Conservation (phyloP, 306 rosid species). For the Prinsepia uniflora region DNA sequence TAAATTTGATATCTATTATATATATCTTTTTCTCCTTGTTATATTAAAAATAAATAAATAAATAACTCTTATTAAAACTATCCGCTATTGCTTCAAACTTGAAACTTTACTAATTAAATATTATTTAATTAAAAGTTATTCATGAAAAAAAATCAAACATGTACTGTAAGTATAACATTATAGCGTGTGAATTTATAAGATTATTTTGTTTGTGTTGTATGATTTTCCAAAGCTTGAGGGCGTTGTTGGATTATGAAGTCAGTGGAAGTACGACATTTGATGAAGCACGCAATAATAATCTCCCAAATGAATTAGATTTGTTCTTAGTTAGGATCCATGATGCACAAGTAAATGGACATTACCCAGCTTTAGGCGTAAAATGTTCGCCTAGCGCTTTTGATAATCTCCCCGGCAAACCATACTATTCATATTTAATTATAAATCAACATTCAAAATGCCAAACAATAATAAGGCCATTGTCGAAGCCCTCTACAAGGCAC, state of each 20-base stretch:
- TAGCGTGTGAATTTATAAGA: too few species aligned
- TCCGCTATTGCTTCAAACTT: too few species aligned
- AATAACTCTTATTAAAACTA: too few species aligned
- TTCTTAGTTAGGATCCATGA: background rate
- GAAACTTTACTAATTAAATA: too few species aligned
- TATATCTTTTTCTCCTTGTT: too few species aligned
- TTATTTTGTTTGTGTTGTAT: background rate
- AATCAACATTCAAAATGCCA: slow-evolving; percentile 7
- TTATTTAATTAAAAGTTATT: too few species aligned
- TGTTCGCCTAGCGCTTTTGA: background rate
- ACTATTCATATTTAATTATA: too few species aligned
- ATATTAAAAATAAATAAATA: too few species aligned
- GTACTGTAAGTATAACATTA: too few species aligned
- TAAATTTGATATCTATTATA: too few species aligned
- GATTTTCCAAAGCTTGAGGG: background rate
- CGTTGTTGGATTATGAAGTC: background rate
- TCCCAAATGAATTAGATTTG: background rate
- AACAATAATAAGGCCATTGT: slow-evolving; percentile 40
- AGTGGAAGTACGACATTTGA: background rate
- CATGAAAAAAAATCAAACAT: too few species aligned
- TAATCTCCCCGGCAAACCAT: background rate
- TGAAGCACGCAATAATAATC: background rate
- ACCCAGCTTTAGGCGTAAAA: too few species aligned
- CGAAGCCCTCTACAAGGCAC: slow-evolving; percentile 57
- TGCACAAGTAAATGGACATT: background rate